Percentiles rank a stretch among this genome's conserved stretches.
Evolutionary conservation across 225 moss, liverwort and hornwort genomes (phyloP).

Genomic region (Sphagnum tenellum): DNA sequence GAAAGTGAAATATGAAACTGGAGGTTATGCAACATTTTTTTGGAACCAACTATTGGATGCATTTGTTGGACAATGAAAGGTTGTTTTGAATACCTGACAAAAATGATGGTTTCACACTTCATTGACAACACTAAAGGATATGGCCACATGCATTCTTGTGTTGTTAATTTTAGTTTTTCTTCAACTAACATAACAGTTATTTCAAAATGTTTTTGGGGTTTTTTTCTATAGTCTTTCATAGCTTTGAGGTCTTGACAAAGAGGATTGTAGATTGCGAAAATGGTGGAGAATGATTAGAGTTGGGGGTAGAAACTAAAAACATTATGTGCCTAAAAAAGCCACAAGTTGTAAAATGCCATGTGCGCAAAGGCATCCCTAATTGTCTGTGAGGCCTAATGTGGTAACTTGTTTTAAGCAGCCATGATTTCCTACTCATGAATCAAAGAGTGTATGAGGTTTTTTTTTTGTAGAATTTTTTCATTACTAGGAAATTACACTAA

Average conservation of each 20-base stretch:
- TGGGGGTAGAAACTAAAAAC: constrained; percentile 97
- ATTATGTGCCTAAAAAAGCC: constrained; percentile 89
- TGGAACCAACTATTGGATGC: background rate
- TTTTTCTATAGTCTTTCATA: no score
- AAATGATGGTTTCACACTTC: no score
- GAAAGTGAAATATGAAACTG: no score
- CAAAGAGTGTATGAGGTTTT: constrained; percentile 89
- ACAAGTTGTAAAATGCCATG: constrained; percentile 91
- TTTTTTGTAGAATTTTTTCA: no score
- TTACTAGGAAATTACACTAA: no score
- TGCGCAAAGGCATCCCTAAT: constrained; percentile 97
- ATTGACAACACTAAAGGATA: no score
- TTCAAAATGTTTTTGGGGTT: no score
- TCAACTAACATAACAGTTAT: no score
- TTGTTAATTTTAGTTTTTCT: no score
- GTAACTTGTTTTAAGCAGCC: constrained; percentile 94
- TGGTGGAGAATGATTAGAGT: constrained; percentile 99
- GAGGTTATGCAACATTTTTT: background rate
- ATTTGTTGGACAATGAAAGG: background rate
- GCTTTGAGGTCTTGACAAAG: constrained; percentile 21
- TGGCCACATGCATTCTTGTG: no score
- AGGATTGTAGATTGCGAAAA: constrained; percentile 89
- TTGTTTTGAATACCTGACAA: no score
- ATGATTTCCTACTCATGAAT: constrained; percentile 93
- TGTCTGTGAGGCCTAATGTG: constrained; percentile 93